These are phyloP conservation scores for Cyclospora cayetanensis DNA, from an alignment of 169 alveolate genomes.

Conservation along the genomic window DNA sequence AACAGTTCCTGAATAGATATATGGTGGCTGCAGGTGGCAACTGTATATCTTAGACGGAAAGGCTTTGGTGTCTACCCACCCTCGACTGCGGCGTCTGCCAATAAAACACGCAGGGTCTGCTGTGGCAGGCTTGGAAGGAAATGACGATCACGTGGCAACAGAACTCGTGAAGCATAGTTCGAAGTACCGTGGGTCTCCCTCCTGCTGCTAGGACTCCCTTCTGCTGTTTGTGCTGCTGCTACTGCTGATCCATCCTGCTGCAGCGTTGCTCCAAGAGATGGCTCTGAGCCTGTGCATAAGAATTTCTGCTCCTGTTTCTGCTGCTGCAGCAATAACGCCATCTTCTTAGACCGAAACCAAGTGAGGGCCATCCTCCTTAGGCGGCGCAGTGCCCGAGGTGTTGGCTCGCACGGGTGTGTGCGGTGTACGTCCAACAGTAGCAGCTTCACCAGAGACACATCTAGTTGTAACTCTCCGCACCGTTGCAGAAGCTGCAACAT, in stretches of 20 bases:
- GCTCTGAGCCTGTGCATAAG: neutral
- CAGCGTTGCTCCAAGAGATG: neutral
- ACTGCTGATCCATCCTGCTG: neutral
- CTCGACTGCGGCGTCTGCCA: conserved; percentile 13
- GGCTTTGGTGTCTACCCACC: no score
- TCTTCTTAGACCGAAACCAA: conserved; percentile 27
- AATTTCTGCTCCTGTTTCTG: neutral
- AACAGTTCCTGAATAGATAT: no score
- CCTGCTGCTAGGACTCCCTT: neutral
- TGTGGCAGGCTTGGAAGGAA: neutral
- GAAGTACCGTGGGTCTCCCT: no score
- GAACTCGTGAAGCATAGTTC: no score
- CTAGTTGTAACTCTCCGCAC: neutral
- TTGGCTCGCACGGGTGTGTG: conserved; percentile 6
- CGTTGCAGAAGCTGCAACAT: neutral
- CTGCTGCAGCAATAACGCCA: neutral
- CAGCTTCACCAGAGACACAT: neutral
- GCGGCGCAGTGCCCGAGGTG: conserved; percentile 5
- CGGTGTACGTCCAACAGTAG: conserved; percentile 37
- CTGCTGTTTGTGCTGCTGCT: neutral
- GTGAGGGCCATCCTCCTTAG: neutral
- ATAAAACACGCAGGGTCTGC: neutral
- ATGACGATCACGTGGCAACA: neutral
- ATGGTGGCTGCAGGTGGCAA: no score
- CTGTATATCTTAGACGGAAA: no score